Evolutionary conservation across 1,284 basidiomycete species (phyloP).

Genomic region (Boletus smithii): DNA sequence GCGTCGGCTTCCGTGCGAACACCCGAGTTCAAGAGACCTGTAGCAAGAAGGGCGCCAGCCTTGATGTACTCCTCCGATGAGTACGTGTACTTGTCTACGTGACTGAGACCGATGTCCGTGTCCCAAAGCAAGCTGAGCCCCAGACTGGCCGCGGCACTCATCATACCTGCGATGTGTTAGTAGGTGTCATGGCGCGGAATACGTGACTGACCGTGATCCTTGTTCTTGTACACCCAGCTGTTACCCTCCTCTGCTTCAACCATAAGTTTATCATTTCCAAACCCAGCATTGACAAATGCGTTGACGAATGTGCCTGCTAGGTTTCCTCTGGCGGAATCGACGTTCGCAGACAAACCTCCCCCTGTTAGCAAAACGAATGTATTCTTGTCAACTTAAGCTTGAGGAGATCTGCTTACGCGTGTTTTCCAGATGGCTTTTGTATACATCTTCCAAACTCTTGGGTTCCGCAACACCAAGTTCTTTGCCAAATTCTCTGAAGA

Average conservation of each 20-base stretch:
- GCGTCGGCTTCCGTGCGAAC: conserved; percentile 94
- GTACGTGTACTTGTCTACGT: conserved; percentile 98
- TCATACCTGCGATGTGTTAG: conserved; percentile 66
- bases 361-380: conserved; percentile 38
- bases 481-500: conserved; percentile 92
- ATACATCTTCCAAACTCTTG: conserved; percentile 94
- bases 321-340: conserved; percentile 94
- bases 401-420: conserved; percentile 51
- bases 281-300: conserved; percentile 98
- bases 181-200: conserved; percentile 2
- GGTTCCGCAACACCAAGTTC: conserved; percentile 91
- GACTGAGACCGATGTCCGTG: conserved; percentile 89
- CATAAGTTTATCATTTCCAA: conserved; percentile 98
- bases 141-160: conserved; percentile 92
- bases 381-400: not conserved
- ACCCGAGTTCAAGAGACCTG: conserved; percentile 88
- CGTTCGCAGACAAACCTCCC: conserved; percentile 61
- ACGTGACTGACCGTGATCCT: conserved; percentile 77
- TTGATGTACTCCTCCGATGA: conserved; percentile 97
- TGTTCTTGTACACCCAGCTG: conserved; percentile 99
- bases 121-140: conserved; percentile 96
- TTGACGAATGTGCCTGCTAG: conserved; percentile 98
- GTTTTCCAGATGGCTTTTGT: conserved; percentile 95
- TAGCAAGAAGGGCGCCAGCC: conserved; percentile 94
- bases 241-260: conserved; percentile 93